Conservation (phyloP, 805 yeast genomes). For the Monosporozyma yasuniensis region DNA sequence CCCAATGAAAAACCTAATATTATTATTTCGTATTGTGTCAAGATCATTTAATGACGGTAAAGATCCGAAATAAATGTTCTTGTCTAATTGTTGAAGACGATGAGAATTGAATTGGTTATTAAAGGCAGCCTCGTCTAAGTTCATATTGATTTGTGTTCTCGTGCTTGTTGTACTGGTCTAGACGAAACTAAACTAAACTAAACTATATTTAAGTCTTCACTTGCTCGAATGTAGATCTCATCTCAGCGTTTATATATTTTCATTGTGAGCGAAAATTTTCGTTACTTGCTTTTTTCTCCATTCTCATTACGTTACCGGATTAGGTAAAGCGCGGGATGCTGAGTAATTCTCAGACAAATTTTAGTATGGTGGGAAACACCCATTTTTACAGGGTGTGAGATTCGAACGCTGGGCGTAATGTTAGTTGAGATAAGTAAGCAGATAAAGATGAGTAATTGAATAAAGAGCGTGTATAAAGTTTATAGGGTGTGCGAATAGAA, state of each 20-base stretch:
- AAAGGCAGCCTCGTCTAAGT: background rate
- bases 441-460: no score
- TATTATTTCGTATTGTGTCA: constrained; percentile 31
- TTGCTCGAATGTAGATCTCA: background rate
- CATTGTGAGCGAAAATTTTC: background rate
- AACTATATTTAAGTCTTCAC: no score
- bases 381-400: background rate
- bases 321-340: background rate
- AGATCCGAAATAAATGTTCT: constrained; percentile 41
- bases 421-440: no score
- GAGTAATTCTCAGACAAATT: background rate
- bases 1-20: constrained; percentile 34
- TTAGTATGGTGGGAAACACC: background rate
- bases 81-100: constrained; percentile 36
- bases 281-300: background rate
- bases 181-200: no score
- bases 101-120: constrained; percentile 23
- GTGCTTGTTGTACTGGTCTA: background rate
- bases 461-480: background rate
- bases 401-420: no score
- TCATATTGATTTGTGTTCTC: background rate
- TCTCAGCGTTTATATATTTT: background rate
- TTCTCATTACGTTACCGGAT: background rate
- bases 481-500: background rate
- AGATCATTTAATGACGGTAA: constrained; percentile 32